Evolutionary conservation across 306 rosid genomes (phyloP).

Genomic region (Rosa rugosa): DNA sequence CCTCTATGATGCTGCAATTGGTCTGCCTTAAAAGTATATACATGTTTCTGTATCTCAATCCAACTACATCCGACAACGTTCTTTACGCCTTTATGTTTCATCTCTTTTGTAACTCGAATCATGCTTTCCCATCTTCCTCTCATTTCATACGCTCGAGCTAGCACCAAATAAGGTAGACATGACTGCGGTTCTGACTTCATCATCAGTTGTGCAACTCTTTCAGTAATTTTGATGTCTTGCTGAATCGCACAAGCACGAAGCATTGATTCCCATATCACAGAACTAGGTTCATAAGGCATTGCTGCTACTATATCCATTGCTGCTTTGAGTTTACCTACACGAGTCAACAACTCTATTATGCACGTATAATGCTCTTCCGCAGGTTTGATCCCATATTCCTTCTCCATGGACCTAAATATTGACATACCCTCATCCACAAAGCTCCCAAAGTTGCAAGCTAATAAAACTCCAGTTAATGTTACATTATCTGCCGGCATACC

Average conservation of each 20-base stretch:
- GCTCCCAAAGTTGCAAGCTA: conserved; percentile 68
- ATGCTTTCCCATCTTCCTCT: conserved; percentile 77
- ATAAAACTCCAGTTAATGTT: conserved; percentile 62
- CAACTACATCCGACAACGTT: conserved; percentile 56
- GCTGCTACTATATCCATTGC: conserved; percentile 50
- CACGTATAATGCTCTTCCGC: conserved; percentile 53
- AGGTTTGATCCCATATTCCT: conserved; percentile 57
- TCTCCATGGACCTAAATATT: conserved; percentile 59
- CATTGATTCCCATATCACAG: conserved; percentile 53
- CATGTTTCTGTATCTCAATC: conserved; percentile 55
- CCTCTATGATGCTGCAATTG: conserved; percentile 61
- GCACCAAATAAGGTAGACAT: conserved; percentile 55
- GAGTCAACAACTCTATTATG: conserved; percentile 62
- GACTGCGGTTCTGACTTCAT: conserved; percentile 53
- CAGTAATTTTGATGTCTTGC: conserved; percentile 54
- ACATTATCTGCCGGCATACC: conserved; percentile 55
- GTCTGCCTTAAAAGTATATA: conserved; percentile 54
- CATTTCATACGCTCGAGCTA: conserved; percentile 57
- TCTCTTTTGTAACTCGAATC: conserved; percentile 55
- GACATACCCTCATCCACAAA: conserved; percentile 60
- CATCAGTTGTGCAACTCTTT: conserved; percentile 59
- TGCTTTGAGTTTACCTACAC: conserved; percentile 61
- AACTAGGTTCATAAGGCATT: conserved; percentile 46
- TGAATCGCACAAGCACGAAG: conserved; percentile 46
- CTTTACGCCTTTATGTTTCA: conserved; percentile 36